Evolutionary conservation across 306 rosid genomes (phyloP).

Genomic region (Crataegus laevigata): DNA sequence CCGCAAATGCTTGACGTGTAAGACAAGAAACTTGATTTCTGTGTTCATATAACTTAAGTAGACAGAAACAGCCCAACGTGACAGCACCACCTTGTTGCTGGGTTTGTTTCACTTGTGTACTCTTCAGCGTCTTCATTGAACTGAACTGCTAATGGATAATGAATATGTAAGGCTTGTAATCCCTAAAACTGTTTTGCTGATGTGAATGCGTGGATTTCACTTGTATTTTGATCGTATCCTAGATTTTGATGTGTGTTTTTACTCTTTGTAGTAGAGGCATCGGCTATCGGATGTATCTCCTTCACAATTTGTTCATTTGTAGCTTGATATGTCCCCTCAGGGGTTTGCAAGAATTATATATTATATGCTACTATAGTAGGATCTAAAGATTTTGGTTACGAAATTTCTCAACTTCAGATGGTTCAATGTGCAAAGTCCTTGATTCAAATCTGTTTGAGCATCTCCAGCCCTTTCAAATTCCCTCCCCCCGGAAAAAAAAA

Average conservation of each 20-base stretch:
- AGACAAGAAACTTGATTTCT: constrained; percentile 10
- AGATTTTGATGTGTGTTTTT: neutral
- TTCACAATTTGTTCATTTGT: neutral
- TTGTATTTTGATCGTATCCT: neutral
- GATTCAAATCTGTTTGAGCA: neutral
- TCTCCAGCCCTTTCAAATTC: no score
- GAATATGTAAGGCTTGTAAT: constrained; percentile 6
- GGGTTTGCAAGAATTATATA: no score
- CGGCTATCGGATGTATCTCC: neutral
- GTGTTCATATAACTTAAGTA: neutral
- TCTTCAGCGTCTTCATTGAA: neutral
- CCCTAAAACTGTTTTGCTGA: neutral
- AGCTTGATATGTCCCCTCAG: neutral
- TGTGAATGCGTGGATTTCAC: neutral
- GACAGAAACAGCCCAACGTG: constrained; percentile 1
- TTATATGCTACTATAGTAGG: no score
- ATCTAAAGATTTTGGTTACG: neutral
- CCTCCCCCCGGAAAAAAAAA: no score
- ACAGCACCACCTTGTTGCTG: constrained; percentile 22
- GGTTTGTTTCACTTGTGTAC: neutral
- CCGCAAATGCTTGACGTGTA: constrained; percentile 17
- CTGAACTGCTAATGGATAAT: constrained; percentile 3
- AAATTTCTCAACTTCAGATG: neutral
- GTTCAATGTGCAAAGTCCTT: neutral
- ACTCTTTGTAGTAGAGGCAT: neutral